Percentiles rank a stretch among this genome's conserved stretches.
Conservation (phyloP, 2,329 filamentous ascomycete species). For the Neonectria faginata region DNA sequence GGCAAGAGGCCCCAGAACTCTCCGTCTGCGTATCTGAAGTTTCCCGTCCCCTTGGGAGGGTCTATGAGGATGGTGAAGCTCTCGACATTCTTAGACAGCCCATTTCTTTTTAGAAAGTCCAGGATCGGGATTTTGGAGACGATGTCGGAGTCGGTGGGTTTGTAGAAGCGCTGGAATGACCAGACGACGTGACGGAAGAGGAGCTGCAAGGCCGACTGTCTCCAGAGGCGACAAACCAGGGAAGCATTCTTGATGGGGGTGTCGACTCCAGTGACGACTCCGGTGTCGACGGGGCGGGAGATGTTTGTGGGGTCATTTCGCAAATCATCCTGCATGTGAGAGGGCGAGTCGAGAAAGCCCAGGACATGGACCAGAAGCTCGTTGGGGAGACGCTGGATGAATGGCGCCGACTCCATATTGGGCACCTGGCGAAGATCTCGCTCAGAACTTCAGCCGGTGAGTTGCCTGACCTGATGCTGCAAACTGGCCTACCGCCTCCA, state of each 20-base stretch:
- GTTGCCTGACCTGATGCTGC: constrained; percentile 5
- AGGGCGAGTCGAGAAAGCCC: constrained; percentile 61
- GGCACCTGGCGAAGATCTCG: neutral
- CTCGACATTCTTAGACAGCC: constrained; percentile 55
- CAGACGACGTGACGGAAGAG: constrained; percentile 69
- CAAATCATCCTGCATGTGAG: constrained; percentile 62
- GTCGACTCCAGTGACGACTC: constrained; percentile 4
- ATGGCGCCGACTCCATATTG: constrained; percentile 9
- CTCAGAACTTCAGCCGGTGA: constrained; percentile 9
- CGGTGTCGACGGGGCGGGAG: constrained; percentile 40
- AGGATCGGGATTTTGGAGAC: constrained; percentile 53
- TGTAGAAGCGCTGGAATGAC: constrained; percentile 50
- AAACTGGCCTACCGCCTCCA: constrained; percentile 15
- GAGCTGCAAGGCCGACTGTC: constrained; percentile 60
- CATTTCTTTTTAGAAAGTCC: constrained; percentile 52
- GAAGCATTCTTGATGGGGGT: constrained; percentile 67
- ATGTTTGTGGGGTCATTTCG: constrained; percentile 60
- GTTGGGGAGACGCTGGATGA: constrained; percentile 62
- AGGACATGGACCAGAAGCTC: constrained; percentile 72
- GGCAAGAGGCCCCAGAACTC: constrained; percentile 49
- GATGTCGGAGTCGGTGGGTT: constrained; percentile 38
- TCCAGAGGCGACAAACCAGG: constrained; percentile 65
- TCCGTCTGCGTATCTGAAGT: constrained; percentile 44
- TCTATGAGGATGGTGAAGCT: constrained; percentile 57
- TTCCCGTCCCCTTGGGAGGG: constrained; percentile 41